Conservation (phyloP, 1,139 yeast species). For the Lodderomyces metapsilosis region DNA sequence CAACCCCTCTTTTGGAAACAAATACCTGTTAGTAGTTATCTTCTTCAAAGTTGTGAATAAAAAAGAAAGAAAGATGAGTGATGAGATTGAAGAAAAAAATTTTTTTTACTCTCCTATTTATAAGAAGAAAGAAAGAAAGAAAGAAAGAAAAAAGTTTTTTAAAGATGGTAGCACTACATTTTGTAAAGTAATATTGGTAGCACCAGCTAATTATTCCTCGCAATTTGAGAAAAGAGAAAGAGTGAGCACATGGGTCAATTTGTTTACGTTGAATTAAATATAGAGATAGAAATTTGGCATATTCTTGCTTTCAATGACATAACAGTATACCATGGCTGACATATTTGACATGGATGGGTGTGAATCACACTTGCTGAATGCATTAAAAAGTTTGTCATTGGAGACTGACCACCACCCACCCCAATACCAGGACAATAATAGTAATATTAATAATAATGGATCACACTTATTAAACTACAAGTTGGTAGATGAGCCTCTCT, state of each 20-base stretch:
- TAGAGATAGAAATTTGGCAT: not conserved
- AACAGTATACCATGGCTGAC: constrained; percentile 15
- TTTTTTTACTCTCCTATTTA: not conserved
- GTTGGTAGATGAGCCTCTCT: constrained; percentile 6
- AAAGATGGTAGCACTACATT: not conserved
- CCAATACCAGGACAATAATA: constrained; percentile 1
- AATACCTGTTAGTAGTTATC: too few relatives aligned
- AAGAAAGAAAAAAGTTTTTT: not conserved
- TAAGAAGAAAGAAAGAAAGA: not conserved
- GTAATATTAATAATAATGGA: too few relatives aligned
- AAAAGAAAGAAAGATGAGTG: not conserved
- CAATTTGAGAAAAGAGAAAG: not conserved
- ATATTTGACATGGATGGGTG: constrained; percentile 17
- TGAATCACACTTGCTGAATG: constrained; percentile 1
- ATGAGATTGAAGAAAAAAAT: not conserved
- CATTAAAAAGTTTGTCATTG: not conserved
- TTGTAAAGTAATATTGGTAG: too few relatives aligned
- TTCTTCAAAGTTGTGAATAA: not conserved
- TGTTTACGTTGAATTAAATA: not conserved
- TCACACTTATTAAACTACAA: constrained; percentile 11
- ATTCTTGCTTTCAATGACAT: not conserved
- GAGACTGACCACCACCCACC: not conserved
- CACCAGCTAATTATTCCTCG: too few relatives aligned
- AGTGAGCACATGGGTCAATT: not conserved
- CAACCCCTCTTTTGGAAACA: not conserved